Base-by-base conservation (phyloP, 148 eudicot species). In the Cornus suecica region DNA sequence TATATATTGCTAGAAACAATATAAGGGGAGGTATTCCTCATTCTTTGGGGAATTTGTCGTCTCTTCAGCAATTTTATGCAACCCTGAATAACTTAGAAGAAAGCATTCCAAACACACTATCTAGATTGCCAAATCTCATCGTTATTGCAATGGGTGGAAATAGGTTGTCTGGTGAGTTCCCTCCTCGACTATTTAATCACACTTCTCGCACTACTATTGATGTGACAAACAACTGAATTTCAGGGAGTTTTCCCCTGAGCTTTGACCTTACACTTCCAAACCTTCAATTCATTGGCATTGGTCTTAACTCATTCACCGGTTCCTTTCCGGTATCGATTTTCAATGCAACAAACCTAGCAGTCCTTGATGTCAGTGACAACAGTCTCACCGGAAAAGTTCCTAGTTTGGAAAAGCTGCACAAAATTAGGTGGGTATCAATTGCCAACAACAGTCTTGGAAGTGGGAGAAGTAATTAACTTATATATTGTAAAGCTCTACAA, bases 391-490 rank as follows among this genome's bases (percentile, higher is more conserved):
- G n/a, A n/a, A n/a, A n/a, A n/a, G n/a, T n/a, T n/a, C n/a, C n/a
- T n/a, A n/a, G n/a, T n/a, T n/a, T n/a, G n/a, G n/a, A n/a, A n/a
- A n/a, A n/a, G n/a, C n/a, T n/a, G n/a, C n/a, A n/a, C n/a, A n/a
- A n/a, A n/a, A 52, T 54, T 15, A 9, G 14, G 58, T 2, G 58
- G 16, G 2, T 52, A 4, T 7, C 14, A 2, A 8, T 52, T 8
- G 16, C 13, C 14, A 7, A 7, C 18, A 52, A 52, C 14, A 52
- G 18, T 20, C 80, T 87, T 1, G 85, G 87, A 41, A 34, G 13
- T 8, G 78, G 69, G 24, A n/a, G n/a, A n/a, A n/a, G n/a, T n/a
- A n/a, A n/a, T n/a, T n/a, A n/a, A n/a, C n/a, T n/a, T n/a, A n/a
- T n/a, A n/a, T n/a, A n/a, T n/a, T n/a, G n/a, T n/a, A n/a, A n/a